Percentiles rank a stretch among this genome's conserved stretches.
Evolutionary conservation across 2,329 filamentous ascomycete genomes (phyloP).

Genomic region (Periconia sp.): DNA sequence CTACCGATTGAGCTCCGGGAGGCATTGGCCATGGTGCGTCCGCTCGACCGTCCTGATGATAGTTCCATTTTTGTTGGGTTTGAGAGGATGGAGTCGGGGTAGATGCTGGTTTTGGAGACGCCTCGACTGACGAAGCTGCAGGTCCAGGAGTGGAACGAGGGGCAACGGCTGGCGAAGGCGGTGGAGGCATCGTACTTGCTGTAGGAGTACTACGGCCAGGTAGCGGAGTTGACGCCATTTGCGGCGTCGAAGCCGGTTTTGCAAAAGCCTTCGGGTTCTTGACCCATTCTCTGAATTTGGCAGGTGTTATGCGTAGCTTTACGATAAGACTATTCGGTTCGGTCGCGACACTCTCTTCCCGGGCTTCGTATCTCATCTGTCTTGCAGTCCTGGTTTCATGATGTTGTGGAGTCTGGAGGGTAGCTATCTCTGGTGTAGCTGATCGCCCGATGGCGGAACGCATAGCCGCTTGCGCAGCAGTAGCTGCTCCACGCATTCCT

Average conservation of each 20-base stretch:
- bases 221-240: conserved; percentile 53
- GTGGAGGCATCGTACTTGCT: conserved; percentile 63
- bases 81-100: conserved; percentile 45
- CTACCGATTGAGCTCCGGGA: conserved; percentile 68
- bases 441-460: conserved; percentile 76
- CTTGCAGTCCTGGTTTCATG: conserved; percentile 75
- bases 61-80: conserved; percentile 41
- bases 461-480: conserved; percentile 86
- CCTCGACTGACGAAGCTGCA: conserved; percentile 27
- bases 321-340: conserved; percentile 70
- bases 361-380: conserved; percentile 65
- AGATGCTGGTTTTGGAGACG: conserved; percentile 37
- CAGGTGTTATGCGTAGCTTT: conserved; percentile 74
- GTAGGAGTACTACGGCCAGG: conserved; percentile 59
- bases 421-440: conserved; percentile 80
- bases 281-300: conserved; percentile 72
- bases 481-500: conserved; percentile 87
- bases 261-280: conserved; percentile 58
- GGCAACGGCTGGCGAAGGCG: conserved; percentile 53
- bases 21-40: conserved; percentile 67
- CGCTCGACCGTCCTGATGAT: conserved; percentile 62
- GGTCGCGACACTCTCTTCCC: conserved; percentile 76
- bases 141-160: conserved; percentile 38
- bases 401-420: conserved; percentile 64
- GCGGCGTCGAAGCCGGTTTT: conserved; percentile 51